Conservation (phyloP, 2,329 filamentous ascomycete species). For the Aquanectria penicillioides region DNA sequence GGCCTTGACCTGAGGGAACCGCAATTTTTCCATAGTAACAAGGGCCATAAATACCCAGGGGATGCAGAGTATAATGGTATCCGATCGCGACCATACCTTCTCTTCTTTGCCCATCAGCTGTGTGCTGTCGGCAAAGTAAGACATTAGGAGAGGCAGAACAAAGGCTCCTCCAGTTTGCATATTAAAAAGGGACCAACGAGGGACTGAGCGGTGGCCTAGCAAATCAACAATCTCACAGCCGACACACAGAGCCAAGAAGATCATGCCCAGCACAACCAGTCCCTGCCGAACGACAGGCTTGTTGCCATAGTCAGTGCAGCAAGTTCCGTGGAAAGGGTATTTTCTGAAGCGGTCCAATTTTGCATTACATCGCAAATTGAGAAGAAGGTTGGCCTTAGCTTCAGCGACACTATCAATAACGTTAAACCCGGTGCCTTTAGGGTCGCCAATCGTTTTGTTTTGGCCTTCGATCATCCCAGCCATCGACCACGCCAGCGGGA, state of each 20-base stretch:
- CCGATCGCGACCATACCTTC: slow-evolving; percentile 35
- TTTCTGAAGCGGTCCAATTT: slow-evolving; percentile 44
- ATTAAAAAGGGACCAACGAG: slow-evolving; percentile 33
- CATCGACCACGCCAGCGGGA: slow-evolving; percentile 35
- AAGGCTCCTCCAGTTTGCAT: slow-evolving; percentile 38
- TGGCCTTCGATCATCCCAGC: slow-evolving; percentile 27
- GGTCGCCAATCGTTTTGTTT: slow-evolving; percentile 33
- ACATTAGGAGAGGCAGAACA: slow-evolving; percentile 38
- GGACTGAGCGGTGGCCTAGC: slow-evolving; percentile 13
- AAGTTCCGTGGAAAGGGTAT: slow-evolving; percentile 60
- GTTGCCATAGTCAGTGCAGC: slow-evolving; percentile 60
- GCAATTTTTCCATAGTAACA: slow-evolving; percentile 32
- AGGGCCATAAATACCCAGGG: slow-evolving; percentile 31
- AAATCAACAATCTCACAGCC: slow-evolving; percentile 28
- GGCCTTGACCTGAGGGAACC: slow-evolving; percentile 21
- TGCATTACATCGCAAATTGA: slow-evolving; percentile 65
- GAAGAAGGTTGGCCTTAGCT: slow-evolving; percentile 53
- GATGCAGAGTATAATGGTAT: slow-evolving; percentile 34
- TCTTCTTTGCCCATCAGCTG: slow-evolving; percentile 42
- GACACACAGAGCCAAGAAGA: slow-evolving; percentile 32
- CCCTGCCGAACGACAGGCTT: slow-evolving; percentile 36
- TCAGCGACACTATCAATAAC: slow-evolving; percentile 41
- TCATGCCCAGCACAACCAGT: slow-evolving; percentile 28
- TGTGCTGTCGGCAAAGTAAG: slow-evolving; percentile 44
- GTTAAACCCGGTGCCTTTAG: slow-evolving; percentile 42